phyloP scores from a whole-genome alignment of 2,329 filamentous ascomycete genomes.

The Cadophora sp. region DNA sequence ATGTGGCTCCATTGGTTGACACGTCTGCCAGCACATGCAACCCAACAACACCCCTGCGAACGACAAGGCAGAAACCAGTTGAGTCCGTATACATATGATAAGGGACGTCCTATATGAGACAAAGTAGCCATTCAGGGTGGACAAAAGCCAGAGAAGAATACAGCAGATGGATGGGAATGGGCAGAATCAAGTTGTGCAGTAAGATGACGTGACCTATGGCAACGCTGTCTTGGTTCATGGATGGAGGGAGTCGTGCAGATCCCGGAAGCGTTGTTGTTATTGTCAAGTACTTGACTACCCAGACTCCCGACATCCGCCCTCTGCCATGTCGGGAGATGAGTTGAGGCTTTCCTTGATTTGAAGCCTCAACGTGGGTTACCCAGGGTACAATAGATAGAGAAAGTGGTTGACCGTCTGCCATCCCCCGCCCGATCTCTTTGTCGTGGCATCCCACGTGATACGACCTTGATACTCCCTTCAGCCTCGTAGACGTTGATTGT shows the following conservation, averaged over 20 bases:
- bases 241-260: not conserved
- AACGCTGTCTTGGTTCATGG: constrained; percentile 12
- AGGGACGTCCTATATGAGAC: constrained; percentile 19
- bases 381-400: not conserved
- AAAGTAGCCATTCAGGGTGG: constrained; percentile 17
- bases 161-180: not conserved
- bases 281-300: not conserved
- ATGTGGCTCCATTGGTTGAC: constrained; percentile 25
- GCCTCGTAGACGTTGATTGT: not conserved
- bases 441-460: constrained; percentile 11
- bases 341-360: constrained; percentile 7
- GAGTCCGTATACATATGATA: constrained; percentile 26
- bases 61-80: constrained; percentile 33
- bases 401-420: not conserved
- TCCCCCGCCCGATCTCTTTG: constrained; percentile 6
- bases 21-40: constrained; percentile 30
- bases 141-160: not conserved
- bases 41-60: constrained; percentile 29
- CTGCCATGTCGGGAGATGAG: not conserved
- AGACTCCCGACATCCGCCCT: not conserved
- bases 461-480: not conserved
- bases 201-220: constrained; percentile 24
- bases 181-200: constrained; percentile 6
- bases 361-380: constrained; percentile 11
- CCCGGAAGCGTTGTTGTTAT: not conserved